These are phyloP conservation scores for Fraxinus sp. DNA, from an alignment of 305 asterid species.

Conservation along the genomic window DNA sequence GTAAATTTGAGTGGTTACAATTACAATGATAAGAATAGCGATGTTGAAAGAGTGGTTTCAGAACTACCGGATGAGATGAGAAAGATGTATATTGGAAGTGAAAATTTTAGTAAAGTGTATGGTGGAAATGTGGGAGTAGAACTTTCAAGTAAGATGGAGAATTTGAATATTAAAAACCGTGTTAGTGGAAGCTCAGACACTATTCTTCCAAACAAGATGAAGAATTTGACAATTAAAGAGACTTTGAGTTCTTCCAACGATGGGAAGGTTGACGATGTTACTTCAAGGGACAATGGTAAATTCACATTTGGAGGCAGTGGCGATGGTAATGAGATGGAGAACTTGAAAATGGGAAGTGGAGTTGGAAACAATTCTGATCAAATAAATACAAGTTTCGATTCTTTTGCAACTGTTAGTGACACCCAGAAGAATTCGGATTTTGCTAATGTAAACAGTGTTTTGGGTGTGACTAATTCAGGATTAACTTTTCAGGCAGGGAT, in stretches of 20 bases:
- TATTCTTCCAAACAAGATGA: slow-evolving; percentile 1
- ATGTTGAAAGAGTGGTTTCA: slow-evolving; percentile 38
- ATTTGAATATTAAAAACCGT: slow-evolving; percentile 52
- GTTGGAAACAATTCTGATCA: slow-evolving; percentile 26
- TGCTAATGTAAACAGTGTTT: slow-evolving; percentile 27
- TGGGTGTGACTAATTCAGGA: slow-evolving; percentile 36
- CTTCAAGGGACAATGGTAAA: slow-evolving; percentile 21
- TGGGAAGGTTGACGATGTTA: slow-evolving; percentile 30
- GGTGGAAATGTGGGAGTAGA: slow-evolving; percentile 38
- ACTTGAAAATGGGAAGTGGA: slow-evolving; percentile 21
- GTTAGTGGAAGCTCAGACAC: slow-evolving; percentile 31
- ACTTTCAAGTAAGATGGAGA: slow-evolving; percentile 57
- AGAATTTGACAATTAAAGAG: slow-evolving; percentile 25
- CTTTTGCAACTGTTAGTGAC: slow-evolving; percentile 29
- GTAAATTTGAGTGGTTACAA: slow-evolving; percentile 29
- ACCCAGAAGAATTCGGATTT: slow-evolving; percentile 29
- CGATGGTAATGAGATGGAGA: slow-evolving; percentile 18
- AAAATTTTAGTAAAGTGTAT: slow-evolving; percentile 28
- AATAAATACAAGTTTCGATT: slow-evolving; percentile 23
- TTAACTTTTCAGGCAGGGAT: slow-evolving; percentile 49
- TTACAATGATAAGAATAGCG: slow-evolving; percentile 1
- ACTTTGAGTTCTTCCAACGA: slow-evolving; percentile 20
- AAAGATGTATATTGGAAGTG: slow-evolving; percentile 50
- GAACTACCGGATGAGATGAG: slow-evolving; percentile 65
- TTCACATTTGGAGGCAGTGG: slow-evolving; percentile 20